A percentile compares a stretch with the other conserved stretches of the same genome.
These are phyloP conservation scores for Trametes hirsuta DNA, from an alignment of 1,284 basidiomycete genomes.

Conservation along the genomic window DNA sequence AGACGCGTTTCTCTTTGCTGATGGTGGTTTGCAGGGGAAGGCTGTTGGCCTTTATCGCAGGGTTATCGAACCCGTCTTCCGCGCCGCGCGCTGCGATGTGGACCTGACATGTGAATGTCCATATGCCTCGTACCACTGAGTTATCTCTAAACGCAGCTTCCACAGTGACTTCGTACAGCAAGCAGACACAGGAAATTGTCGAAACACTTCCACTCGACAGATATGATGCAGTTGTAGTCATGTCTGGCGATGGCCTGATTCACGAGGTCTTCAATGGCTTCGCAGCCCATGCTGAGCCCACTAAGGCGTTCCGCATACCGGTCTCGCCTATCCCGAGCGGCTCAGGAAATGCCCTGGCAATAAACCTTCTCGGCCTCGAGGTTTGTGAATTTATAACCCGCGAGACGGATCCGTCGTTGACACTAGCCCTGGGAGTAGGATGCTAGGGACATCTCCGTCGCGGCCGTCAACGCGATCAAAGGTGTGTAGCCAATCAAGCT, in stretches of 20 bases:
- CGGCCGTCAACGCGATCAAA: constrained; percentile 87
- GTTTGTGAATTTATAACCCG: constrained; percentile 37
- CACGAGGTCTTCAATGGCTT: constrained; percentile 96
- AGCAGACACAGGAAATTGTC: constrained; percentile 78
- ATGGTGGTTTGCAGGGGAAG: constrained; percentile 59
- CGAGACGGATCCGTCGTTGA: background rate
- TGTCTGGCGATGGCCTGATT: constrained; percentile 90
- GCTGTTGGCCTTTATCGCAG: constrained; percentile 63
- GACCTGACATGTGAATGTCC: constrained; percentile 61
- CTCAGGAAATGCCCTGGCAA: constrained; percentile 78
- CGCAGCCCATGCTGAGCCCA: constrained; percentile 70
- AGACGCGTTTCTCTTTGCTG: background rate
- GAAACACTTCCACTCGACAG: constrained; percentile 58
- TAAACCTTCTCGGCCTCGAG: constrained; percentile 75
- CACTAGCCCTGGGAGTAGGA: constrained; percentile 43
- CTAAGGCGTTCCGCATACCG: constrained; percentile 74
- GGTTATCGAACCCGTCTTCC: constrained; percentile 79
- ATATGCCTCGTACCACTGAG: background rate
- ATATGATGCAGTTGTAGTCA: constrained; percentile 80
- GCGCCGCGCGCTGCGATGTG: constrained; percentile 72
- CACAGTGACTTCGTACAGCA: constrained; percentile 71
- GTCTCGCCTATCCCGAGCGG: constrained; percentile 90
- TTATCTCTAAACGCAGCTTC: constrained; percentile 1
- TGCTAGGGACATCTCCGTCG: constrained; percentile 74
- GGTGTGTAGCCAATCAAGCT: constrained; percentile 46